Evolutionary conservation across 371 early-diverging fungal genomes (phyloP).

Genomic region (Rhizopus delemar): DNA sequence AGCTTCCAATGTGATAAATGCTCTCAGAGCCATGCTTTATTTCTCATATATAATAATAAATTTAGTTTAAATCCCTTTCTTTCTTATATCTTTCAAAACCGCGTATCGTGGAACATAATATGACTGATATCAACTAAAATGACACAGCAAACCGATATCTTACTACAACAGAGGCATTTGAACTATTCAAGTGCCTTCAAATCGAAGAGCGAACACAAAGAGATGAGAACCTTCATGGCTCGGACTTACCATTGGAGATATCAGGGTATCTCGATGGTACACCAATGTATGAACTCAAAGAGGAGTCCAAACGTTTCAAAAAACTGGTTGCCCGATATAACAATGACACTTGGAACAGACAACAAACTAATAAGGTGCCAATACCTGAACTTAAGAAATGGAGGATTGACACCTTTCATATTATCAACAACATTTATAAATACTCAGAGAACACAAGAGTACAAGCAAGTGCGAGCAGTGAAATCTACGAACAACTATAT

Average conservation of each 20-base stretch:
- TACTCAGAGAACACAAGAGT: no score
- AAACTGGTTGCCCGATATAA: no score
- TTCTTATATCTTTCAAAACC: slow-evolving; percentile 8
- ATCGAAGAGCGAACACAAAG: background rate
- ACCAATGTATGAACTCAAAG: background rate
- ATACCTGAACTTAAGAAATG: background rate
- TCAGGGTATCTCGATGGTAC: slow-evolving; percentile 1
- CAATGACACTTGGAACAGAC: background rate
- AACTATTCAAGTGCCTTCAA: background rate
- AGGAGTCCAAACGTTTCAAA: background rate
- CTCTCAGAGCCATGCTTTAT: slow-evolving; percentile 8
- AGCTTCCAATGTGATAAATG: background rate
- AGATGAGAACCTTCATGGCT: background rate
- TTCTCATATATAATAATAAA: slow-evolving; percentile 1
- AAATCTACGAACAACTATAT: no score
- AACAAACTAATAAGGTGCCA: background rate
- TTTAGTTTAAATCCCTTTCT: background rate
- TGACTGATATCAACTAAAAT: slow-evolving; percentile 2
- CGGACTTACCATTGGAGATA: slow-evolving; percentile 1
- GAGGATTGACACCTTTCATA: no score
- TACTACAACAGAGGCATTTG: background rate
- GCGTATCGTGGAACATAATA: background rate
- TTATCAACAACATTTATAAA: no score
- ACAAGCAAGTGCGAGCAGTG: no score
- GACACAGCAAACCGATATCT: background rate